Percentiles rank a stretch among this genome's conserved stretches.
These are phyloP conservation scores for Sporisorium exsertum DNA, from an alignment of 1,284 basidiomycete genomes.

Conservation along the genomic window DNA sequence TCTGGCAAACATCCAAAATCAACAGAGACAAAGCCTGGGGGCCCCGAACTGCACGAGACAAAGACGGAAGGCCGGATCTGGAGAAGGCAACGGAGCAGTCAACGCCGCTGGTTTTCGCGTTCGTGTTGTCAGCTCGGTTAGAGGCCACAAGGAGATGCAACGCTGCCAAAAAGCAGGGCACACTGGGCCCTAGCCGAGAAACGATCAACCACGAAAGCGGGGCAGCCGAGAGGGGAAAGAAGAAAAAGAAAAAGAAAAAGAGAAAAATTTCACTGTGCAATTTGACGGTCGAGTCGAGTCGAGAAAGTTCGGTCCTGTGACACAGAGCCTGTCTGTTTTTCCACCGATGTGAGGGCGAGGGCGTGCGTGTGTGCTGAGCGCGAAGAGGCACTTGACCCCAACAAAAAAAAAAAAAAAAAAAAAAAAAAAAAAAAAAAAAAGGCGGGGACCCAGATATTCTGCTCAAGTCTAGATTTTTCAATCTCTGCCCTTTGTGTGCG, in stretches of 20 bases:
- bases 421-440: background rate
- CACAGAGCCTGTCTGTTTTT: background rate
- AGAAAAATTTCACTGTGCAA: background rate
- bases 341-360: background rate
- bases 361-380: background rate
- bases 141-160: background rate
- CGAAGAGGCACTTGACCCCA: background rate
- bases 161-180: background rate
- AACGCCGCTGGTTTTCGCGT: background rate
- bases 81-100: conserved; percentile 8
- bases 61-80: conserved; percentile 19
- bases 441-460: conserved; percentile 31
- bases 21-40: conserved; percentile 23
- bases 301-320: background rate
- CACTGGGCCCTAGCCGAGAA: background rate
- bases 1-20: conserved; percentile 33
- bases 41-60: conserved; percentile 16
- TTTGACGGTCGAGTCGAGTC: background rate
- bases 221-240: background rate
- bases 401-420: background rate
- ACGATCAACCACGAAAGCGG: background rate
- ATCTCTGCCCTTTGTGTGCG: conserved; percentile 17
- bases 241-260: background rate
- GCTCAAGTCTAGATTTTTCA: conserved; percentile 27
- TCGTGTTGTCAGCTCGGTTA: background rate